Percentiles rank a stretch among this genome's conserved stretches.
These are phyloP conservation scores for Harringtonia lauricola DNA, from an alignment of 2,329 filamentous ascomycete genomes.

Conservation along the genomic window DNA sequence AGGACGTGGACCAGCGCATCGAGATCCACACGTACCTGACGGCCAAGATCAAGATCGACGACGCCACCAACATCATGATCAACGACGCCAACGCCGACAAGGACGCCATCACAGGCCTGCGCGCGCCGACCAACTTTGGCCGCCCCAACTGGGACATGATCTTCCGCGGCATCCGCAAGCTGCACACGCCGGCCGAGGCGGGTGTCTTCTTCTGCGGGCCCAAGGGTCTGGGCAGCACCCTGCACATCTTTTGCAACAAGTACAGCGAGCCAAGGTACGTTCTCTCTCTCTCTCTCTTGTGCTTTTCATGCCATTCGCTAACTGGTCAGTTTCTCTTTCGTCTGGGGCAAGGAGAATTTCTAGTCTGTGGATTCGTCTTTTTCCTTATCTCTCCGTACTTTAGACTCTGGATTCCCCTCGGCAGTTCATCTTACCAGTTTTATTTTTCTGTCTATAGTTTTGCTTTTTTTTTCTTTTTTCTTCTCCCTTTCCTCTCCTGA, in stretches of 20 bases:
- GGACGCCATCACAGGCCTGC: conserved; percentile 73
- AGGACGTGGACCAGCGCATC: conserved; percentile 73
- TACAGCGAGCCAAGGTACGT: conserved; percentile 72
- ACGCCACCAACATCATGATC: conserved; percentile 88
- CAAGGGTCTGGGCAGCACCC: conserved; percentile 62
- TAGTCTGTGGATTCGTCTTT: conserved; percentile 21
- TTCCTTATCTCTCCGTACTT: conserved; percentile 1
- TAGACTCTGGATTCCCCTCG: conserved; percentile 9
- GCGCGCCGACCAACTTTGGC: conserved; percentile 76
- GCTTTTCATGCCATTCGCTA: conserved; percentile 10
- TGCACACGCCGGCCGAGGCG: conserved; percentile 61
- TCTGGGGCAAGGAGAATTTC: conserved; percentile 62
- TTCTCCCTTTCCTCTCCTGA: conserved; percentile 1
- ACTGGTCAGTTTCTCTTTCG: conserved; percentile 44
- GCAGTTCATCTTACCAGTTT: background rate
- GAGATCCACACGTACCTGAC: conserved; percentile 87
- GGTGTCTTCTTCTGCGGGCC: conserved; percentile 82
- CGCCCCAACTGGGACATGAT: conserved; percentile 87
- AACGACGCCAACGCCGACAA: conserved; percentile 77
- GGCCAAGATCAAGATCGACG: conserved; percentile 75
- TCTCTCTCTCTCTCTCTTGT: conserved; percentile 14
- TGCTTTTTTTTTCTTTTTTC: background rate
- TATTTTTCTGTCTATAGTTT: background rate
- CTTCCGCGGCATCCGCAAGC: conserved; percentile 71
- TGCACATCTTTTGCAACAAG: conserved; percentile 81